Percentiles rank a stretch among this genome's conserved stretches.
Evolutionary conservation across 345 rosid genomes (phyloP).

Genomic region (Citrus reticulata): DNA sequence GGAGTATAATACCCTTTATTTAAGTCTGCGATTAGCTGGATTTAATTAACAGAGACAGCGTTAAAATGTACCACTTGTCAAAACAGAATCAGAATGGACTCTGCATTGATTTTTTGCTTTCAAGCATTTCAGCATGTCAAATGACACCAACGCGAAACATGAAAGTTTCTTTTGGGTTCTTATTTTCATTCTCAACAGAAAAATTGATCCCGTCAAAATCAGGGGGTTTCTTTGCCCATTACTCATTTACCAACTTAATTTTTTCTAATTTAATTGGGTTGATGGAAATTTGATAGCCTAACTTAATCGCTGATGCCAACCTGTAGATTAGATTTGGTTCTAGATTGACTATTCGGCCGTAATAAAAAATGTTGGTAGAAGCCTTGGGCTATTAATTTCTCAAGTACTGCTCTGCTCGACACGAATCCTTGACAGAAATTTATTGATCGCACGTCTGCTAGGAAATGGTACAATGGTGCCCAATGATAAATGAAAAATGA

Average conservation of each 20-base stretch:
- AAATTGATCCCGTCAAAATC: background rate
- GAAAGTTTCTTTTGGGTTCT: background rate
- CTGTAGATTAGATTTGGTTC: background rate
- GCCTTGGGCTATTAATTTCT: background rate
- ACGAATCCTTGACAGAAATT: background rate
- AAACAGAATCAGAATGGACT: background rate
- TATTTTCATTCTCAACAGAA: background rate
- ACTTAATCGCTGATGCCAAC: background rate
- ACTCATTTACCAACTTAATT: background rate
- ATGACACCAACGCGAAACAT: background rate
- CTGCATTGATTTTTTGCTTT: background rate
- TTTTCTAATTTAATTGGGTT: background rate
- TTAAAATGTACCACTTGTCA: background rate
- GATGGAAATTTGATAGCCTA: background rate
- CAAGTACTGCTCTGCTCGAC: background rate
- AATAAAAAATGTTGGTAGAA: too few species aligned
- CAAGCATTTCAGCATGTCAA: background rate
- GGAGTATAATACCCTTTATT: background rate
- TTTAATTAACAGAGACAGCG: background rate
- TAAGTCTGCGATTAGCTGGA: background rate
- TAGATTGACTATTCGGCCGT: background rate
- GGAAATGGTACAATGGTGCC: background rate
- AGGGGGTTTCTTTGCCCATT: background rate
- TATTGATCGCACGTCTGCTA: background rate
- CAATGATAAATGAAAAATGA: background rate